A percentile compares a stretch with the other conserved stretches of the same genome.
Conservation (phyloP, 345 rosid genomes). For the Melaleuca quinquenervia region DNA sequence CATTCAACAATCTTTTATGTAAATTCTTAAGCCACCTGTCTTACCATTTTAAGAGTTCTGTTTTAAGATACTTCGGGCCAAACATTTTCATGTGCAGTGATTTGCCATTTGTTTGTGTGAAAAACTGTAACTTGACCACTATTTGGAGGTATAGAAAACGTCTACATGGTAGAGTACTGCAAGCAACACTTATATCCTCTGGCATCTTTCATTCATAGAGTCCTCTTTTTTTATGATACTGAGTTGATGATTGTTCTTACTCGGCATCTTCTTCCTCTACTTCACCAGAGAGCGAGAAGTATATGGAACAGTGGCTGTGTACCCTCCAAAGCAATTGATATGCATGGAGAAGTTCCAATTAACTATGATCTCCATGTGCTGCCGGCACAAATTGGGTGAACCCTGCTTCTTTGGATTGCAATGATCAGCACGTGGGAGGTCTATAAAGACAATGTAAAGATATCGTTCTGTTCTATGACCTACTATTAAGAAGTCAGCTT, state of each 20-base stretch:
- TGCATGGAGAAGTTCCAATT: not conserved
- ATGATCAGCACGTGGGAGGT: not conserved
- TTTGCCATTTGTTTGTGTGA: not conserved
- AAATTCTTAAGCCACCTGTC: not conserved
- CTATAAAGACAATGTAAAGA: not conserved
- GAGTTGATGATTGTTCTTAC: not conserved
- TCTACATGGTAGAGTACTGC: not conserved
- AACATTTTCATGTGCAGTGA: not conserved
- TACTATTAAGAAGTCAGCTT: not conserved
- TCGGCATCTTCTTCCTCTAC: not conserved
- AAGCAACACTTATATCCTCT: not conserved
- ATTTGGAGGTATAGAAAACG: not conserved
- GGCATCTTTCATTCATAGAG: not conserved
- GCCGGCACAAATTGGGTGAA: not conserved
- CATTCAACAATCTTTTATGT: not conserved
- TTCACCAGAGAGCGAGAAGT: slow-evolving; percentile 43
- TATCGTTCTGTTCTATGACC: not conserved
- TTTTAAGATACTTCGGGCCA: not conserved
- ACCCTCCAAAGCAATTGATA: slow-evolving; percentile 31
- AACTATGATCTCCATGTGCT: not conserved
- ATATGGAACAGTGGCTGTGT: slow-evolving; percentile 54
- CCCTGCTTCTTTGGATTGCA: not conserved
- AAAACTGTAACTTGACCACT: not conserved
- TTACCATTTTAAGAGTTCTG: not conserved
- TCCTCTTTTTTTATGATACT: not conserved